Conservation (phyloP, 2,329 filamentous ascomycete species). For the Penicillium sp. region DNA sequence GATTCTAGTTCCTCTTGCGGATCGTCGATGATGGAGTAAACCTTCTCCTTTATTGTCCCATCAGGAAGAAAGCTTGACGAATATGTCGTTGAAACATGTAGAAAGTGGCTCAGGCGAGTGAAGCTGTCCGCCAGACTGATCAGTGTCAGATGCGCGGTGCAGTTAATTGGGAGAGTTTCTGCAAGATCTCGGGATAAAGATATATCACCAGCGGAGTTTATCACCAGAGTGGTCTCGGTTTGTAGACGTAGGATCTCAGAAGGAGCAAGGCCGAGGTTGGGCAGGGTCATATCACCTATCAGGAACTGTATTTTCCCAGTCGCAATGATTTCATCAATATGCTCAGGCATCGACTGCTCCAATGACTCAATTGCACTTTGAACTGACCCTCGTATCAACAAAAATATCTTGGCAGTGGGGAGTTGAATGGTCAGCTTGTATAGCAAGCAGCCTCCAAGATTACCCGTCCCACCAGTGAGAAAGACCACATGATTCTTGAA, state of each 20-base stretch:
- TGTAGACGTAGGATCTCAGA: conserved; percentile 7
- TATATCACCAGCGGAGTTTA: conserved; percentile 20
- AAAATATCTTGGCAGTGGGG: conserved; percentile 16
- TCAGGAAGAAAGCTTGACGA: conserved; percentile 14
- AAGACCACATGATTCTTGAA: conserved; percentile 16
- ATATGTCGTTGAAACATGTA: conserved; percentile 17
- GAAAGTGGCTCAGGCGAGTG: conserved; percentile 3
- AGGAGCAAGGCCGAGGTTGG: conserved; percentile 11
- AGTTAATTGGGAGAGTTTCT: conserved; percentile 15
- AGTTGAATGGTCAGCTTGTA: conserved; percentile 21
- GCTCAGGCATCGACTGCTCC: conserved; percentile 19
- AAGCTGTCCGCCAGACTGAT: conserved; percentile 6
- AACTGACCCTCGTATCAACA: conserved; percentile 12
- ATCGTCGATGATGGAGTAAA: neutral
- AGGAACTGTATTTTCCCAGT: conserved; percentile 20
- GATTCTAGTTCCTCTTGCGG: conserved; percentile 2
- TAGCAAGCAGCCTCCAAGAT: conserved; percentile 18
- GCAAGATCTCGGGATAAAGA: conserved; percentile 13
- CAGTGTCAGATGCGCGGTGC: conserved; percentile 8
- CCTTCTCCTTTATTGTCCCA: conserved; percentile 8
- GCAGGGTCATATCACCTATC: conserved; percentile 16
- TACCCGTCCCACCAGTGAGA: conserved; percentile 20
- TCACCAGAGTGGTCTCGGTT: conserved; percentile 15
- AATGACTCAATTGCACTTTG: conserved; percentile 11
- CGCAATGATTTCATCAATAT: conserved; percentile 20